A percentile compares a stretch with the other conserved stretches of the same genome.
Evolutionary conservation across 306 rosid species (phyloP).

Genomic region (Trifolium repens): DNA sequence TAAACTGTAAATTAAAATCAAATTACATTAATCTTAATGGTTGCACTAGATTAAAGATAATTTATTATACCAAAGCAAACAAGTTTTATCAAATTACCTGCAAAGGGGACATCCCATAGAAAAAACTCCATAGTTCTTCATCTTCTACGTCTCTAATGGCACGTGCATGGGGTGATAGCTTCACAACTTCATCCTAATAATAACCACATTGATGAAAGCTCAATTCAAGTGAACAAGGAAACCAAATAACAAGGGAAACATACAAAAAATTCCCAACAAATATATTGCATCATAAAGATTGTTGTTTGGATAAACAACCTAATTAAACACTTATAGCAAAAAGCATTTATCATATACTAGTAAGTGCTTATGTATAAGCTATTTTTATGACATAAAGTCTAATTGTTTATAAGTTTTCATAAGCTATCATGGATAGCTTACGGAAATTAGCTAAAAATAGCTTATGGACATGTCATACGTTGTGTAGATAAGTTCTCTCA

Average conservation of each 20-base stretch:
- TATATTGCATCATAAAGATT: background rate
- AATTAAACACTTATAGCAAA: background rate
- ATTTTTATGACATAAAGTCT: background rate
- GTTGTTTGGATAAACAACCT: background rate
- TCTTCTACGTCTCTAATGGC: conserved; percentile 99
- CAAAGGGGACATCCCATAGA: conserved; percentile 98
- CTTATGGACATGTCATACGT: background rate
- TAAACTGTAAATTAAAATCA: conserved; percentile 60
- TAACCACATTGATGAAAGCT: conserved; percentile 23
- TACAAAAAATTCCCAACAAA: background rate
- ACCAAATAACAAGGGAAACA: background rate
- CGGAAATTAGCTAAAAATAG: background rate
- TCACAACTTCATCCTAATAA: conserved; percentile 91
- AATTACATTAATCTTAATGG: conserved; percentile 28
- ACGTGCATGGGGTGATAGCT: conserved; percentile 93
- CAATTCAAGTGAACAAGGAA: conserved; percentile 24
- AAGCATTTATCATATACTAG: background rate
- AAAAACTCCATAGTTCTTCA: conserved; percentile 92
- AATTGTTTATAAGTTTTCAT: background rate
- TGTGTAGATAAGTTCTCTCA: background rate
- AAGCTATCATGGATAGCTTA: background rate
- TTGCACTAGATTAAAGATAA: conserved; percentile 36
- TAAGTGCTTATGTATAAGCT: background rate
- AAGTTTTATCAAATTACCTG: conserved; percentile 62
- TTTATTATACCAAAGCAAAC: conserved; percentile 13